phyloP scores from a whole-genome alignment of 2,329 filamentous ascomycete genomes.

The Aspergillus piperis region DNA sequence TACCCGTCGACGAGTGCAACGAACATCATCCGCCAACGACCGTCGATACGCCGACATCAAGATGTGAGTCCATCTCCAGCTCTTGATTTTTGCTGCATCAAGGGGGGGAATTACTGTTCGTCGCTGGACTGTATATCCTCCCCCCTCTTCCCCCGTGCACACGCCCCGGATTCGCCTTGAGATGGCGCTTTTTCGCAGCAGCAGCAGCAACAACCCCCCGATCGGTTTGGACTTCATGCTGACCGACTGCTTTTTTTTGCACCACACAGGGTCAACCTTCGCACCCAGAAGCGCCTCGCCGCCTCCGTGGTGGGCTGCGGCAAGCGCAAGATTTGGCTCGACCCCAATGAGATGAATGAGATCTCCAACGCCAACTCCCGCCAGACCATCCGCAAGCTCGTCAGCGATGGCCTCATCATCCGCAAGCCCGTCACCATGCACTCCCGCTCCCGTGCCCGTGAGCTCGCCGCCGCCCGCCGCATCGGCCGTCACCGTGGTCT shows the following conservation, averaged over 20 bases:
- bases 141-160: conserved; percentile 13
- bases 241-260: conserved; percentile 35
- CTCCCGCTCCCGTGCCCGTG: conserved; percentile 93
- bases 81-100: conserved; percentile 16
- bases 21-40: conserved; percentile 50
- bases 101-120: conserved; percentile 22
- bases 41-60: conserved; percentile 50
- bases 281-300: conserved; percentile 99
- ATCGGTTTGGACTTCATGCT: conserved; percentile 30
- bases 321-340: conserved; percentile 99
- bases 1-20: conserved; percentile 41
- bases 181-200: conserved; percentile 7
- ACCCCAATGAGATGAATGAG: conserved; percentile 98
- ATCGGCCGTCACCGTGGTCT: conserved; percentile 98
- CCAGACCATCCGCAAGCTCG: conserved; percentile 99
- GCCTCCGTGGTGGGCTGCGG: conserved; percentile 98
- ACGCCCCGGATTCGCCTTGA: conserved; percentile 7
- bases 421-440: conserved; percentile 99
- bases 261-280: conserved; percentile 94
- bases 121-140: conserved; percentile 15
- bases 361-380: conserved; percentile 99
- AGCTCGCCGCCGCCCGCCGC: conserved; percentile 89
- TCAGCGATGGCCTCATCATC: conserved; percentile 99
- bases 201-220: conserved; percentile 8
- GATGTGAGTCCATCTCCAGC: conserved; percentile 44